Conservation (phyloP, 768 basidiomycete species). For the Tricholoma sp. region DNA sequence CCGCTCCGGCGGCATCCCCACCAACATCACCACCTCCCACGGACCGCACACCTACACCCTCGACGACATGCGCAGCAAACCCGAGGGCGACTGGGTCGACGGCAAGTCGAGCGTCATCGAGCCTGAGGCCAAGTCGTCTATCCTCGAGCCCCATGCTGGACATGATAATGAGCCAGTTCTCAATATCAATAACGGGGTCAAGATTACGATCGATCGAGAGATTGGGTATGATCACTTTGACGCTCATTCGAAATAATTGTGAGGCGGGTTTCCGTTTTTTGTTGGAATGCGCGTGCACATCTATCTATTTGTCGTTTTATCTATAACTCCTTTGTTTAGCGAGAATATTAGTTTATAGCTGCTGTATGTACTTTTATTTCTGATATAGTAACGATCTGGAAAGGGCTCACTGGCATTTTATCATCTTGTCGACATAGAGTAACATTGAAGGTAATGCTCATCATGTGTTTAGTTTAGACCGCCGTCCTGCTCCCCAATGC, state of each 20-base stretch:
- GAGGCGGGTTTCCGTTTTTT: neutral
- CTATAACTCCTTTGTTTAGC: neutral
- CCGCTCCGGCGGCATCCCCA: conserved; percentile 34
- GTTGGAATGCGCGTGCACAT: neutral
- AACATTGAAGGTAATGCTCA: no score
- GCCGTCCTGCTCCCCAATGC: no score
- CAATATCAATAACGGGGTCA: conserved; percentile 38
- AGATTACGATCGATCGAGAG: conserved; percentile 53
- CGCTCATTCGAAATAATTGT: conserved; percentile 11
- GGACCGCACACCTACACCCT: conserved; percentile 45
- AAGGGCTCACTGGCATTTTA: neutral
- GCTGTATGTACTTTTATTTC: neutral
- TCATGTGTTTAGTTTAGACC: no score
- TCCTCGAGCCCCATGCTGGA: conserved; percentile 22
- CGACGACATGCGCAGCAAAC: conserved; percentile 46
- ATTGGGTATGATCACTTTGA: conserved; percentile 42
- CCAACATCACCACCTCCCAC: conserved; percentile 31
- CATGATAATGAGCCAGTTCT: conserved; percentile 19
- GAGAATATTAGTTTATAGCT: neutral
- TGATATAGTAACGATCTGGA: neutral
- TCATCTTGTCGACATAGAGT: no score
- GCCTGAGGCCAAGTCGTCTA: conserved; percentile 30
- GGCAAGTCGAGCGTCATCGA: conserved; percentile 38
- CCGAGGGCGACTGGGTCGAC: conserved; percentile 41
- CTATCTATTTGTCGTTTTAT: neutral